phyloP scores from a whole-genome alignment of 1,284 basidiomycete species.

The Pulveroboletus ridleyi region DNA sequence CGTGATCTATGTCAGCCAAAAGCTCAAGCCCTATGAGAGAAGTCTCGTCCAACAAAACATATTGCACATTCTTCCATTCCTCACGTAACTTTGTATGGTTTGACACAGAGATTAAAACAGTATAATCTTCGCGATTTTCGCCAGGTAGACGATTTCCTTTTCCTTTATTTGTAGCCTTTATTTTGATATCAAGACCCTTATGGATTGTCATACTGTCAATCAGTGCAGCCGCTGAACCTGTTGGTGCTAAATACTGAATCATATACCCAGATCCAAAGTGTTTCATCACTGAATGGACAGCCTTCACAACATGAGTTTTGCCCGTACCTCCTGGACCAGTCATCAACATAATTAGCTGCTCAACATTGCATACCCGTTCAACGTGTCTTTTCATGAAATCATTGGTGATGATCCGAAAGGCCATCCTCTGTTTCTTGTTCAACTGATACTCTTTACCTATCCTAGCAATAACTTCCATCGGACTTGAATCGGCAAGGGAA shows the following conservation, averaged over 20 bases:
- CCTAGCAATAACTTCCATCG: too few species aligned
- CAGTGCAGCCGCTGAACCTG: neutral
- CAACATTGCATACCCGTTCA: too few species aligned
- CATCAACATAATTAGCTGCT: slow-evolving; percentile 1
- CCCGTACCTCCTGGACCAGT: slow-evolving; percentile 11
- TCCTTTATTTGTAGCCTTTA: slow-evolving; percentile 5
- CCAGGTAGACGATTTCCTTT: slow-evolving; percentile 5
- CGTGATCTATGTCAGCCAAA: slow-evolving; percentile 25
- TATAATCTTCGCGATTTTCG: neutral
- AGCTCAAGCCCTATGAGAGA: neutral
- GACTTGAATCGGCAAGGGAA: too few species aligned
- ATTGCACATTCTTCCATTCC: slow-evolving; percentile 11
- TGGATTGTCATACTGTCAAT: slow-evolving; percentile 12
- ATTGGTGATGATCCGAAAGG: neutral
- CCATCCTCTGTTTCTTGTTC: slow-evolving; percentile 1
- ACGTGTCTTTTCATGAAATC: slow-evolving; percentile 3
- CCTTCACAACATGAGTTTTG: slow-evolving; percentile 2
- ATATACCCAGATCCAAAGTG: slow-evolving; percentile 5
- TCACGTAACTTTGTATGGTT: neutral
- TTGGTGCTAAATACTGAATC: slow-evolving; percentile 10
- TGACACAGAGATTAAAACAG: neutral
- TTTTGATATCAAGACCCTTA: slow-evolving; percentile 10
- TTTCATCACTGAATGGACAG: neutral
- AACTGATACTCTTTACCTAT: neutral
- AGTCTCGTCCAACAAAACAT: neutral